These are phyloP conservation scores for Sugiyamaella lignohabitans DNA, from an alignment of 805 yeast genomes.

Conservation along the genomic window DNA sequence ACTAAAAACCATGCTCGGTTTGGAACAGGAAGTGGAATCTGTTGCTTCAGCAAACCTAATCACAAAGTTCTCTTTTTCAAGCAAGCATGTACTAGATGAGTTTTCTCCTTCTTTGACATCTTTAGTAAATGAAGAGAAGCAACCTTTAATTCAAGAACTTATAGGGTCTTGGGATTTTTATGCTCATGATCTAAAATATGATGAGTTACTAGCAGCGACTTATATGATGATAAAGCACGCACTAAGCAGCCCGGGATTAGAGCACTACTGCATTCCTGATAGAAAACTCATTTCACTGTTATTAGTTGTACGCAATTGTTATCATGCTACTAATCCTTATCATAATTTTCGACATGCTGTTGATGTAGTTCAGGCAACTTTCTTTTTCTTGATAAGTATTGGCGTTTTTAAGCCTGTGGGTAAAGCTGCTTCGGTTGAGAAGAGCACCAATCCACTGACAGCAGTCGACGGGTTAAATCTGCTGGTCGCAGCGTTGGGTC, in stretches of 20 bases:
- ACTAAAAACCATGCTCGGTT: slow-evolving; percentile 7
- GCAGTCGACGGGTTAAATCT: slow-evolving; percentile 51
- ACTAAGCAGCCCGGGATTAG: slow-evolving; percentile 13
- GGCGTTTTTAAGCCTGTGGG: slow-evolving; percentile 17
- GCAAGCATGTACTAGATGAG: slow-evolving; percentile 5
- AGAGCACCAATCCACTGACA: slow-evolving; percentile 12
- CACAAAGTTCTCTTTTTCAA: slow-evolving; percentile 5
- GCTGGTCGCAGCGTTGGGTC: slow-evolving; percentile 82
- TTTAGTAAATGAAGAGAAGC: background rate
- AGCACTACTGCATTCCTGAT: slow-evolving; percentile 21
- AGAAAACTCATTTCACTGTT: slow-evolving; percentile 54
- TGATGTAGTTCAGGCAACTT: slow-evolving; percentile 89
- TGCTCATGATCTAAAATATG: slow-evolving; percentile 56
- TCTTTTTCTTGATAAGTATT: slow-evolving; percentile 44
- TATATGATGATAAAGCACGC: slow-evolving; percentile 45
- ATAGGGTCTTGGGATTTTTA: slow-evolving; percentile 54
- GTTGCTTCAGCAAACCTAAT: slow-evolving; percentile 4
- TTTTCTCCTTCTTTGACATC: background rate
- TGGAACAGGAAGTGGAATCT: background rate
- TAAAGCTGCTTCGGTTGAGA: background rate
- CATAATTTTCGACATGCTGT: slow-evolving; percentile 95
- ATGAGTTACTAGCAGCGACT: slow-evolving; percentile 60
- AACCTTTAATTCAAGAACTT: background rate
- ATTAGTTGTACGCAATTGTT: slow-evolving; percentile 66
- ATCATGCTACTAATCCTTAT: slow-evolving; percentile 80